phyloP scores from a whole-genome alignment of 257 asterid genomes.

The Striga asiatica region DNA sequence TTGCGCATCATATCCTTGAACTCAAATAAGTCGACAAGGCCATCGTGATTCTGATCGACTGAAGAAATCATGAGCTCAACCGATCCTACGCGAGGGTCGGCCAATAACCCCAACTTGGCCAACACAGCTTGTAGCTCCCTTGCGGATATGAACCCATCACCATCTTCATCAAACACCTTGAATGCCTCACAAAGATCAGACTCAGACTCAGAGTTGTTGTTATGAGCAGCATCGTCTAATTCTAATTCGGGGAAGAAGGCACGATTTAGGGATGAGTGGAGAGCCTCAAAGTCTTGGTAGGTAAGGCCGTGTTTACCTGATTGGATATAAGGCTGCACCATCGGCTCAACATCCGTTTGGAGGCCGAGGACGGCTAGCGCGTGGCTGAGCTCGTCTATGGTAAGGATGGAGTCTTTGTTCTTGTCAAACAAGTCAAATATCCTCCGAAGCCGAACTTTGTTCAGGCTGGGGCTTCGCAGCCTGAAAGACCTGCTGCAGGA shows the following conservation, averaged over 20 bases:
- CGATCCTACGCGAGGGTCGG: slow-evolving; percentile 42
- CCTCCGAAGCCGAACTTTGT: slow-evolving; percentile 64
- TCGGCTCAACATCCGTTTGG: slow-evolving; percentile 32
- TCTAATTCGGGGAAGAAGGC: slow-evolving; percentile 21
- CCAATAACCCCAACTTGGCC: slow-evolving; percentile 46
- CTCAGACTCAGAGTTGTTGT: no score
- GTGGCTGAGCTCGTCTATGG: slow-evolving; percentile 47
- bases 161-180: slow-evolving; percentile 69
- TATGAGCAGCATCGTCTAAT: background rate
- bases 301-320: slow-evolving; percentile 37
- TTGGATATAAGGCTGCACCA: slow-evolving; percentile 28
- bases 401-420: slow-evolving; percentile 50
- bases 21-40: slow-evolving; percentile 62
- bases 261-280: slow-evolving; percentile 43
- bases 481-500: slow-evolving; percentile 31
- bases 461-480: slow-evolving; percentile 63
- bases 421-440: slow-evolving; percentile 65
- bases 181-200: slow-evolving; percentile 64
- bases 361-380: slow-evolving; percentile 59
- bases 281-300: slow-evolving; percentile 46
- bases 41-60: slow-evolving; percentile 56
- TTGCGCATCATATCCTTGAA: slow-evolving; percentile 79
- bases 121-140: slow-evolving; percentile 51
- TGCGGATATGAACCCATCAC: slow-evolving; percentile 70
- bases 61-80: slow-evolving; percentile 69